phyloP scores from a whole-genome alignment of 257 asterid species.

The Solanum gracilifrons region DNA sequence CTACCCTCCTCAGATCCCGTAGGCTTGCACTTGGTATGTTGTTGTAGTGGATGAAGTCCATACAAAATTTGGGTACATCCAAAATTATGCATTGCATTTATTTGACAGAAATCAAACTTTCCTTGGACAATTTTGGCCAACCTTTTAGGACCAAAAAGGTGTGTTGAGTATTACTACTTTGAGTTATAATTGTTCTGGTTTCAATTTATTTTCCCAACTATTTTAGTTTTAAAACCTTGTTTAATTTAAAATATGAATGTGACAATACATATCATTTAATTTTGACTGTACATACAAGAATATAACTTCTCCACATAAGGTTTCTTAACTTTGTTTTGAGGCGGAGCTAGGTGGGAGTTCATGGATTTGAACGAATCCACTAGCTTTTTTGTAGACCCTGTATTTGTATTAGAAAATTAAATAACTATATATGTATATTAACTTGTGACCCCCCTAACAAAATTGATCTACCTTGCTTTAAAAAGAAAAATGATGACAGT shows the following conservation, averaged over 20 bases:
- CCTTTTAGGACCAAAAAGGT: not conserved
- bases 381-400: too few relatives aligned
- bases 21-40: not conserved
- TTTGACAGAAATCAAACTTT: not conserved
- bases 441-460: not conserved
- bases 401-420: too few relatives aligned
- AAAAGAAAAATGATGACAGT: not conserved
- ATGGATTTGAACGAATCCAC: accelerated
- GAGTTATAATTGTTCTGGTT: not conserved
- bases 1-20: too few relatives aligned
- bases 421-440: too few relatives aligned
- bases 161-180: not conserved
- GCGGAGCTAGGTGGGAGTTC: not conserved
- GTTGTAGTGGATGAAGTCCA: not conserved
- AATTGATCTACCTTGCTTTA: not conserved
- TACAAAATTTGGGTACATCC: not conserved
- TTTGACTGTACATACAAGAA: too few relatives aligned
- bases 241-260: not conserved
- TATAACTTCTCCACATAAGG: not conserved
- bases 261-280: not conserved
- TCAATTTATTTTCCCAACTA: not conserved
- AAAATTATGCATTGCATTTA: not conserved
- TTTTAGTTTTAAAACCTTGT: not conserved
- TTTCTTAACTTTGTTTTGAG: not conserved
- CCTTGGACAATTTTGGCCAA: not conserved